Conservation (phyloP, 1,139 yeast species). For the Sugiyamaella japonica region DNA sequence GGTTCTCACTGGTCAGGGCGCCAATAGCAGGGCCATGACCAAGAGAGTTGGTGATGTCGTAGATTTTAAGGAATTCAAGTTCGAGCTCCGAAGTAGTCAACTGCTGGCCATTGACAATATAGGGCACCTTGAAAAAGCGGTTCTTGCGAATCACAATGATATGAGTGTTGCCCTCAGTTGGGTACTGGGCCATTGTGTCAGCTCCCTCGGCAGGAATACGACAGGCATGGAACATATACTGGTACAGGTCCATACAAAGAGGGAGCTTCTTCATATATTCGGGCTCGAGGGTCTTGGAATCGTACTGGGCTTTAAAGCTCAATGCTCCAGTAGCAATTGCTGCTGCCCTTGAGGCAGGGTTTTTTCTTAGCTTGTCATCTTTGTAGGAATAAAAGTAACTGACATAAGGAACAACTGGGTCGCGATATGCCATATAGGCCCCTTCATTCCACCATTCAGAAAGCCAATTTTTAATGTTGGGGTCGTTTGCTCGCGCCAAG, state of each 20-base stretch:
- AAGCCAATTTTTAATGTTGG: constrained; percentile 78
- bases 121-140: constrained; percentile 78
- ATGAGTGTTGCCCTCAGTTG: constrained; percentile 62
- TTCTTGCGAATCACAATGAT: constrained; percentile 73
- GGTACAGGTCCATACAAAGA: constrained; percentile 91
- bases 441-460: constrained; percentile 93
- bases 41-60: constrained; percentile 49
- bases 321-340: constrained; percentile 50
- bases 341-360: constrained; percentile 76
- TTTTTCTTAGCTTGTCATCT: constrained; percentile 55
- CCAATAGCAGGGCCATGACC: constrained; percentile 62
- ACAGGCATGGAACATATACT: constrained; percentile 86
- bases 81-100: constrained; percentile 64
- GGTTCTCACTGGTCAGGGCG: constrained; percentile 76
- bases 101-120: constrained; percentile 50
- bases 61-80: constrained; percentile 58
- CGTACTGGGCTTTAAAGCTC: constrained; percentile 43
- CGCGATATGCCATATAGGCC: constrained; percentile 88
- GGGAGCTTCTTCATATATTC: constrained; percentile 82
- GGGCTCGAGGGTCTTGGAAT: constrained; percentile 51
- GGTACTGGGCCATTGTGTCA: constrained; percentile 40
- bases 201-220: constrained; percentile 55
- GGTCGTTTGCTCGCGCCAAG: constrained; percentile 54
- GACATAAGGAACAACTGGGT: constrained; percentile 91
- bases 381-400: constrained; percentile 88